Evolutionary conservation across 148 eudicot species (phyloP).

Genomic region (Amaranthus palmeri): DNA sequence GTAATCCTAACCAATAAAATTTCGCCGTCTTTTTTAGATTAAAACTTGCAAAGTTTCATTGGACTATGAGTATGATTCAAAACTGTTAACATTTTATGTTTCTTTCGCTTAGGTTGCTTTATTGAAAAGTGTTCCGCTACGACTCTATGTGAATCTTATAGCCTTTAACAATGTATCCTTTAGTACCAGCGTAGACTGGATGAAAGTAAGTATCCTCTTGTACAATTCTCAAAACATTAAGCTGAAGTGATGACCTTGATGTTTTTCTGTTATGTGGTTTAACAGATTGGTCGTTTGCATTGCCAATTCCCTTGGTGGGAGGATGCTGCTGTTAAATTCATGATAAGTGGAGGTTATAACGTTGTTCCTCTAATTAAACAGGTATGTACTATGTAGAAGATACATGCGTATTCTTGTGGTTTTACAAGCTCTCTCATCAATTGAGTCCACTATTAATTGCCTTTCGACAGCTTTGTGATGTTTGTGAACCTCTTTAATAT

Average conservation of each 20-base stretch:
- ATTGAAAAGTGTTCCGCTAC: constrained; percentile 70
- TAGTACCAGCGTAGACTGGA: constrained; percentile 60
- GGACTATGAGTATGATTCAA: neutral
- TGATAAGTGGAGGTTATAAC: constrained; percentile 82
- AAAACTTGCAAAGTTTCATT: neutral
- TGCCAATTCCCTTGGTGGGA: constrained; percentile 92
- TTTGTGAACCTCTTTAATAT: neutral
- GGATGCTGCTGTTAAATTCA: constrained; percentile 80
- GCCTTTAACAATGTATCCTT: constrained; percentile 61
- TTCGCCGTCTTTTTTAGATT: neutral
- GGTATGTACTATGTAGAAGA: constrained; percentile 40
- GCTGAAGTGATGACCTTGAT: neutral
- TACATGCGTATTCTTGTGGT: neutral
- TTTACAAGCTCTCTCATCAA: neutral
- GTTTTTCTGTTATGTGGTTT: constrained; percentile 1
- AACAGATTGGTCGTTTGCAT: constrained; percentile 87
- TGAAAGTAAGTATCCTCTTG: constrained; percentile 44
- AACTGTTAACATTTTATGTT: constrained; percentile 2
- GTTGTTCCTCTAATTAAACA: constrained; percentile 51
- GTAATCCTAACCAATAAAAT: neutral
- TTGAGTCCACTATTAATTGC: neutral
- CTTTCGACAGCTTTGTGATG: neutral
- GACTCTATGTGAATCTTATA: constrained; percentile 61
- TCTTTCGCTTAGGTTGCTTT: constrained; percentile 56
- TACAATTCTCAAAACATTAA: neutral